Percentiles rank a stretch among this genome's conserved stretches.
phyloP scores from a whole-genome alignment of 495 filamentous ascomycete genomes.

The Viridothelium virens region DNA sequence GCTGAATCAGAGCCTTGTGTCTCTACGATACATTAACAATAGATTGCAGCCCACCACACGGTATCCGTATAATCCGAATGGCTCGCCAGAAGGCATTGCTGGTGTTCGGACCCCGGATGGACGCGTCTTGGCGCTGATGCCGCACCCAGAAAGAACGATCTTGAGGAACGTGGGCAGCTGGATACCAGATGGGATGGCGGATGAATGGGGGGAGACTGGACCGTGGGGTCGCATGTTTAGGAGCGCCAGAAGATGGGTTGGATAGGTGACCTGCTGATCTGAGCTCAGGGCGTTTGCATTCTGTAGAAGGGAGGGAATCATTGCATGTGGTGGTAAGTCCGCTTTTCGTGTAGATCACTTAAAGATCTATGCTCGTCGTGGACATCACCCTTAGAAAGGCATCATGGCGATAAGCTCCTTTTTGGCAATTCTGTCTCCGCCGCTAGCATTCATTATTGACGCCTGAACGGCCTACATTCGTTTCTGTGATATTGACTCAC shows the following conservation, averaged over 20 bases:
- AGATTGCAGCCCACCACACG: conserved; percentile 60
- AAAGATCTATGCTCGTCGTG: no score
- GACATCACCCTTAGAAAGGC: no score
- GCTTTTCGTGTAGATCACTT: no score
- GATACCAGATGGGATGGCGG: conserved; percentile 52
- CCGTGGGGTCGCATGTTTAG: conserved; percentile 60
- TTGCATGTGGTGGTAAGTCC: neutral
- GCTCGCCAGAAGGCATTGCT: conserved; percentile 78
- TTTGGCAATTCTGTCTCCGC: no score
- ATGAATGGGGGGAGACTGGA: conserved; percentile 76
- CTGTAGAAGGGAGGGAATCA: neutral
- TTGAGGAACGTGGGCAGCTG: conserved; percentile 75
- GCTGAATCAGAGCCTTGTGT: conserved; percentile 53
- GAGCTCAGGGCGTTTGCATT: neutral
- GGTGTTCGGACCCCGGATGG: conserved; percentile 74
- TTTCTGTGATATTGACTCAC: no score
- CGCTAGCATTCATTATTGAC: no score
- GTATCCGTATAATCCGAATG: conserved; percentile 93
- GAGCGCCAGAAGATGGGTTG: conserved; percentile 67
- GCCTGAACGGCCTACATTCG: no score
- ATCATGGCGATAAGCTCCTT: no score
- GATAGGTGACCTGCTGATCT: conserved; percentile 39
- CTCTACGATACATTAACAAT: conserved; percentile 80
- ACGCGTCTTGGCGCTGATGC: conserved; percentile 89
- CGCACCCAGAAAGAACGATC: conserved; percentile 90